Evolutionary conservation across 1,139 yeast genomes (phyloP).

Genomic region (Pichia sp.): DNA sequence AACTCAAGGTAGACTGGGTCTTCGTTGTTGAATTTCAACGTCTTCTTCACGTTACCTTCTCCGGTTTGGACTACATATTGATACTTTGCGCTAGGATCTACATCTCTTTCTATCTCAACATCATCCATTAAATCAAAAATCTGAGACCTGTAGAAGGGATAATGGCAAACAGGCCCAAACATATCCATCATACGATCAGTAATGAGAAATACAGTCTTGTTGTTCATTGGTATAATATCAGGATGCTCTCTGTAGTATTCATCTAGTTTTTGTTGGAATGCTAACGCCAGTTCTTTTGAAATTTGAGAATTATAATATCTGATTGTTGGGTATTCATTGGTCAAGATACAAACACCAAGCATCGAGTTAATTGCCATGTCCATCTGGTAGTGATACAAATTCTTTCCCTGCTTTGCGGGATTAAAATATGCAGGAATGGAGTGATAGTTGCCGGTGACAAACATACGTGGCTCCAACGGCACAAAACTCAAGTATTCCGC

Average conservation of each 20-base stretch:
- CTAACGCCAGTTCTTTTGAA: slow-evolving; percentile 69
- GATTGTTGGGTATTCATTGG: slow-evolving; percentile 86
- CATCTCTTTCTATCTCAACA: slow-evolving; percentile 45
- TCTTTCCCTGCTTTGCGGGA: slow-evolving; percentile 60
- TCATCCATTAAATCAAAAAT: slow-evolving; percentile 56
- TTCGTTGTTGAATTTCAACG: slow-evolving; percentile 23
- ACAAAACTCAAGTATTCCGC: slow-evolving; percentile 27
- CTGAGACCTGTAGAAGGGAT: slow-evolving; percentile 92
- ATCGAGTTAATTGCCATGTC: slow-evolving; percentile 57
- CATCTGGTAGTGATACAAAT: slow-evolving; percentile 56
- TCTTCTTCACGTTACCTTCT: slow-evolving; percentile 31
- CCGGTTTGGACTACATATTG: slow-evolving; percentile 59
- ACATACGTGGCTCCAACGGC: slow-evolving; percentile 30
- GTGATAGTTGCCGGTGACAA: slow-evolving; percentile 34
- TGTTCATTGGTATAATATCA: slow-evolving; percentile 56
- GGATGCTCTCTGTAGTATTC: slow-evolving; percentile 66
- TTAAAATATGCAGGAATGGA: slow-evolving; percentile 76
- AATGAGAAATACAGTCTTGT: slow-evolving; percentile 68
- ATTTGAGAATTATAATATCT: slow-evolving; percentile 70
- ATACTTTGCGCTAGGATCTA: slow-evolving; percentile 43
- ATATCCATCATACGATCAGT: slow-evolving; percentile 82
- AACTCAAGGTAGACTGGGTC: slow-evolving; percentile 26
- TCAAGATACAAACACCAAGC: slow-evolving; percentile 66
- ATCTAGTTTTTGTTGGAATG: slow-evolving; percentile 68
- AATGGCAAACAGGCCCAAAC: slow-evolving; percentile 82